Conservation (phyloP, 331 rosid species). For the Spiraea crenata region DNA sequence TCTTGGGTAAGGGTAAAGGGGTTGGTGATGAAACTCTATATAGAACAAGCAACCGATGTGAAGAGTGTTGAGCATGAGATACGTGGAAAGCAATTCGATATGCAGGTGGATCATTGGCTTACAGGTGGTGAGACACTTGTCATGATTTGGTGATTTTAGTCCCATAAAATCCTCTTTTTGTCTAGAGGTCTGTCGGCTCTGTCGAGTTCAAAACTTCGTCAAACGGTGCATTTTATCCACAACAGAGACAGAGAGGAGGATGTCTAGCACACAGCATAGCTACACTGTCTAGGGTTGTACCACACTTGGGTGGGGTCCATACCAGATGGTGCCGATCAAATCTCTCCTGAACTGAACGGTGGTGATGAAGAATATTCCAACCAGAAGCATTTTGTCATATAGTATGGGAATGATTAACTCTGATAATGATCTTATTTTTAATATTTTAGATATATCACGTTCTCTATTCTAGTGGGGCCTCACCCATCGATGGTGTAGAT, state of each 20-base stretch:
- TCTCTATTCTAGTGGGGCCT: no score
- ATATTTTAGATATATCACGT: no score
- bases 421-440: no score
- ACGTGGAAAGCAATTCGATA: slow-evolving; percentile 45
- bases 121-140: slow-evolving; percentile 85
- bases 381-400: background rate
- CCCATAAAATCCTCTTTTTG: background rate
- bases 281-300: background rate
- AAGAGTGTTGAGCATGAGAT: slow-evolving; percentile 20
- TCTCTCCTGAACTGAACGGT: background rate
- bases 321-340: background rate
- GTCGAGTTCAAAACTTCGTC: slow-evolving; percentile 17
- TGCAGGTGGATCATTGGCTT: slow-evolving; percentile 42
- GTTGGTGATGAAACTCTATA: slow-evolving; percentile 1
- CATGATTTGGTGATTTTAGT: slow-evolving; percentile 11
- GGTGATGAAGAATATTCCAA: background rate
- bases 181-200: slow-evolving; percentile 16
- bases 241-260: background rate
- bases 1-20: background rate
- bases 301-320: background rate
- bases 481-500: no score
- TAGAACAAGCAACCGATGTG: background rate
- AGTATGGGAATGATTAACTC: no score
- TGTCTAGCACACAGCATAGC: background rate
- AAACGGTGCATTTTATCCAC: slow-evolving; percentile 39